Percentiles rank a stretch among this genome's conserved stretches.
Conservation (phyloP, 2,329 filamentous ascomycete genomes). For the Cladosporium sp. region DNA sequence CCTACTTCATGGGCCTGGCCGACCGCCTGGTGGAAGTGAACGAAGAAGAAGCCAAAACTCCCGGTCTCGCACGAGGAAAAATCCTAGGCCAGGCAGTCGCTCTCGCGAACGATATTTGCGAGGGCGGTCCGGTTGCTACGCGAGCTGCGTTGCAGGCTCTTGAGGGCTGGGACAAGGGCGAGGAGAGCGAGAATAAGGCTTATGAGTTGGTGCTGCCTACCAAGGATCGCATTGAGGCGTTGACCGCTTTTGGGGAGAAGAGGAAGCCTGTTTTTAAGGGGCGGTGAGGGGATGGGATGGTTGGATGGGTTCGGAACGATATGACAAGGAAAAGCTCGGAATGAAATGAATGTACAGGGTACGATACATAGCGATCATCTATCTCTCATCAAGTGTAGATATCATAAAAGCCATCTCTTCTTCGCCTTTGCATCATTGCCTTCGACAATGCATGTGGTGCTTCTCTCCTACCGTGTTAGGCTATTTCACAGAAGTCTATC, state of each 20-base stretch:
- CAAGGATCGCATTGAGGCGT: slow-evolving; percentile 81
- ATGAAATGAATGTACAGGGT: no score
- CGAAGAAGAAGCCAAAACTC: slow-evolving; percentile 50
- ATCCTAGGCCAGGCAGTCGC: slow-evolving; percentile 72
- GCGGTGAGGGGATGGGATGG: slow-evolving; percentile 29
- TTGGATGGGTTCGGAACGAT: no score
- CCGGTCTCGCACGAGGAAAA: slow-evolving; percentile 56
- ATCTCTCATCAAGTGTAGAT: no score
- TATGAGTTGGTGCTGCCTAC: slow-evolving; percentile 80
- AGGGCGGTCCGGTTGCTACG: slow-evolving; percentile 81
- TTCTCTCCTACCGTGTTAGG: no score
- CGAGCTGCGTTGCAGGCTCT: slow-evolving; percentile 76
- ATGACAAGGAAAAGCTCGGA: no score
- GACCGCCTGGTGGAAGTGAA: slow-evolving; percentile 82
- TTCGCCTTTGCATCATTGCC: no score
- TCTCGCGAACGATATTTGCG: slow-evolving; percentile 78
- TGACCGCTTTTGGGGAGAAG: slow-evolving; percentile 78
- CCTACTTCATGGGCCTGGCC: slow-evolving; percentile 85
- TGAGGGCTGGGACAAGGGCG: slow-evolving; percentile 56
- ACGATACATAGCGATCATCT: no score
- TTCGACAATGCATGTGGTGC: no score
- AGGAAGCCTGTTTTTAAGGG: slow-evolving; percentile 65
- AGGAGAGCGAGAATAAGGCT: slow-evolving; percentile 78
- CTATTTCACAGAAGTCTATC: no score
- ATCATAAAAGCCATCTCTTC: no score